Base-by-base conservation (phyloP, 2,329 filamentous ascomycete species). In the Penicillium griseofulvum region DNA sequence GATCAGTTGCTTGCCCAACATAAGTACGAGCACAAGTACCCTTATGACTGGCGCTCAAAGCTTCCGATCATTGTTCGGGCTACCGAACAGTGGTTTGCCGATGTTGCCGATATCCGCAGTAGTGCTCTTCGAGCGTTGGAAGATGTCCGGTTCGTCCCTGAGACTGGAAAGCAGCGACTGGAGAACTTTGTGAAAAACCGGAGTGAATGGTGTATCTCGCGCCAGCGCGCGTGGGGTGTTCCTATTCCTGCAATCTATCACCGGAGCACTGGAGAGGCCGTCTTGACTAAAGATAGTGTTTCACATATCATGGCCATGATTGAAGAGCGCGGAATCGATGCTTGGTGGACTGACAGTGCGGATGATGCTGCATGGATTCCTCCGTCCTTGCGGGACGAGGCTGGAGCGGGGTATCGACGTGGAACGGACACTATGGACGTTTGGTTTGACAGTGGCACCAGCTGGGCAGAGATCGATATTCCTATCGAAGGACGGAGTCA, bases 341-440 rank as follows among this genome's bases (percentile, higher is more conserved):
- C 91, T 1, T 99, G 94, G 94, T 99, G 94, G 86, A 90, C 89
- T 0, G 93, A 97, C 69, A 78, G 83, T 14, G 77, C 81, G 1
- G 83, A 92, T 58, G 91, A 97, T 49, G 76, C 81, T 24, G 84
- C 83, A 0, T 99, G 93, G 93, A 80, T 95, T 31, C 85, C 87
- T 2, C 74, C 83, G 6, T 81, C 83, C 10, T 77, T 96, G 1
- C 75, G 76, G 41, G 71, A 72, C 31, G 76, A 80, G 14, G 51
- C 67, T 9, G 66, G 70, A 29, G 47, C 63, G 5, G 71, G 76
- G 5, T 94, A 88, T 68, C 79, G 83, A 45, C 87, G 94, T 59
- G 93, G 93, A 14, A 89, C 81, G 41, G 94, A 99, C 68, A 99
- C 94, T 0, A 99, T 99, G 94, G 94, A 99, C 72, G 94, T 99